Base-by-base conservation (phyloP, 106 monocot genomes). In the Apostasia shenzhenica region DNA sequence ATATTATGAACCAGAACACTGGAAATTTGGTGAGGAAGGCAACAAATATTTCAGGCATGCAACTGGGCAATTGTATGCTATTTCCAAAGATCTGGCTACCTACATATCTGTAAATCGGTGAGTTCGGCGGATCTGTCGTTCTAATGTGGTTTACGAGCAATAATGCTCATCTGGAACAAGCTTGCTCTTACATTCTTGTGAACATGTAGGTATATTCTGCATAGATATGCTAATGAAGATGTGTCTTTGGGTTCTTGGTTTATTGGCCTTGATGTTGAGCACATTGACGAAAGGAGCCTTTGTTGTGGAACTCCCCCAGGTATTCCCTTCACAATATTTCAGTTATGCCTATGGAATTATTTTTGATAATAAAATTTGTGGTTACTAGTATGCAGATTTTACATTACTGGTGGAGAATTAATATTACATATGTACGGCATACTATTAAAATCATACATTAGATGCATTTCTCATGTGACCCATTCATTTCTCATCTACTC, bases 1-100 rank as follows among this genome's bases (percentile, higher is more conserved):
- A 51, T 84, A 84, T 53, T 59, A 80, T 77, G 84, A 84, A 72
- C 83, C 83, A 12, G 83, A 83, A 63, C 44, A 79, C 41, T 83
- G 83, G 83, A 83, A 83, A 63, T 83, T 83, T 79, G 83, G 83
- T 9, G 83, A 76, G 55, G 50, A 70, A 38, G 83, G 83, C 61
- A 83, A 83, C 69, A 83, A 83, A 57, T 83, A 83, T 76, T 83
- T 83, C 68, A 71, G 83, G 39, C 83, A 83, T 68, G 83, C 79
- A 41, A 83, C 83, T 64, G 83, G 83, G 40, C 83, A 83, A 52
- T 54, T 83, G 62, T 83, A 83, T 60, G 83, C 79, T 41, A 79
- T 83, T 63, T 83, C 83, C 8, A 83, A 79, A 52, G 83, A 84
- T 74, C 50, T 84, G 59, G 84, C 80, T 14, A 80, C 80, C 14